phyloP scores from a whole-genome alignment of 805 yeast species.

The Monosporozyma unispora region DNA sequence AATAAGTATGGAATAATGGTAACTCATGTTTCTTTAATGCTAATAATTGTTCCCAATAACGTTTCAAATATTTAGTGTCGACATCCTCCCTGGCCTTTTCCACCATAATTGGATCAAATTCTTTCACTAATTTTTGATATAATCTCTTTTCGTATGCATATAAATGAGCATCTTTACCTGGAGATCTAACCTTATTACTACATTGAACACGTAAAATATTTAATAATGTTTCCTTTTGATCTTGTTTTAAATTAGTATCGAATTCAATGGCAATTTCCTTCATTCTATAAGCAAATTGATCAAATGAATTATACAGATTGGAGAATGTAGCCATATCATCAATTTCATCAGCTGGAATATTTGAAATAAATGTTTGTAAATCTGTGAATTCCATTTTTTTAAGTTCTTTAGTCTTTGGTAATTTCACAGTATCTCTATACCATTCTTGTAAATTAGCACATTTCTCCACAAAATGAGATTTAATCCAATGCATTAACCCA shows the following conservation, averaged over 20 bases:
- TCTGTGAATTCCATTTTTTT: slow-evolving; percentile 14
- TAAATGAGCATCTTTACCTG: slow-evolving; percentile 23
- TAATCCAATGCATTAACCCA: slow-evolving; percentile 49
- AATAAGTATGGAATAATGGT: slow-evolving; percentile 4
- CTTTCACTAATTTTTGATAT: slow-evolving; percentile 10
- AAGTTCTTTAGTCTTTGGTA: slow-evolving; percentile 9
- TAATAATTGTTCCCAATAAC: slow-evolving; percentile 9
- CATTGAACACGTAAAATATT: slow-evolving; percentile 9
- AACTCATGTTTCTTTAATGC: slow-evolving; percentile 7
- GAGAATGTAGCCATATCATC: slow-evolving; percentile 11
- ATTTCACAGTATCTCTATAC: slow-evolving; percentile 7
- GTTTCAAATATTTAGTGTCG: slow-evolving; percentile 7
- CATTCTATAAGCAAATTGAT: slow-evolving; percentile 17
- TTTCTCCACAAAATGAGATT: slow-evolving; percentile 11
- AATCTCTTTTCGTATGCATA: slow-evolving; percentile 13
- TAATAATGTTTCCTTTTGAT: slow-evolving; percentile 12
- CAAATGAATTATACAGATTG: slow-evolving; percentile 11
- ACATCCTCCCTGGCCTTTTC: slow-evolving; percentile 5
- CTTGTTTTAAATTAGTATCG: slow-evolving; percentile 7
- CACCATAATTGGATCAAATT: slow-evolving; percentile 4
- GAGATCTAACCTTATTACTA: slow-evolving; percentile 10
- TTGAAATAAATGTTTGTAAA: slow-evolving; percentile 12
- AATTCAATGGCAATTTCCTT: slow-evolving; percentile 23
- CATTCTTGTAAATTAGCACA: slow-evolving; percentile 12
- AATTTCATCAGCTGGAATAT: slow-evolving; percentile 13